Evolutionary conservation across 352 stramenopile genomes (phyloP), one percentile per base, ranked within the genome.

Genomic region (Phytophthora sp.): DNA sequence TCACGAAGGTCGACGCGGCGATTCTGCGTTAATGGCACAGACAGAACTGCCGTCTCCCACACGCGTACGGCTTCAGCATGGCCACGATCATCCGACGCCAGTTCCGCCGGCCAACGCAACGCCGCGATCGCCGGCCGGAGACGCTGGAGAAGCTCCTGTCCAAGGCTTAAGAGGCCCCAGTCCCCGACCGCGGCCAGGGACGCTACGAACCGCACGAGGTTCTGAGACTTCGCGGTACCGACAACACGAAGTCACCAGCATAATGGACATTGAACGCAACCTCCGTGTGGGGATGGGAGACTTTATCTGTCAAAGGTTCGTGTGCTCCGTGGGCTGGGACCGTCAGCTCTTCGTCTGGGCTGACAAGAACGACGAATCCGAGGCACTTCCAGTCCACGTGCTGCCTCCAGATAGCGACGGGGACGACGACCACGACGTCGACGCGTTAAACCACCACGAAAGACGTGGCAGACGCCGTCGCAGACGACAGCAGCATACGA

Each of bases 271-370:
- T 35, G 84, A 93, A 52, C 80, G 84, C 24, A 93, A 91, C 42
- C 54, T 93, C 29, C 80, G 82, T 4, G 84, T 93, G 15, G 84
- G 84, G 35, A 93, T 93, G 84, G 84, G 82, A 20, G 81, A 93
- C 66, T 93, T 86, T 61, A 89, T 90, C 50, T 93, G 84, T 54
- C 84, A 93, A 63, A 73, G 84, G 26, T 90, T 91, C 44, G 83
- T 93, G 44, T 90, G 81, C n/a, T 90, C 79, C 35, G 82, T 91
- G 1, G 88, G 88, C 18, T 96, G 88, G 88, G 88, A 95, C 57
- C 80, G 83, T n/a, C 74, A 76, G 20, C 69, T 96, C 15, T 94
- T 90, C 47, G 70, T 95, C 4, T 96, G 86, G 86, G 86, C 81
- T 18, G 88, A 96, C 71, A 91, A 91, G 63, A 89, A 88, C 52